phyloP scores from a whole-genome alignment of 2,329 filamentous ascomycete species.

The Cercospora sesami region DNA sequence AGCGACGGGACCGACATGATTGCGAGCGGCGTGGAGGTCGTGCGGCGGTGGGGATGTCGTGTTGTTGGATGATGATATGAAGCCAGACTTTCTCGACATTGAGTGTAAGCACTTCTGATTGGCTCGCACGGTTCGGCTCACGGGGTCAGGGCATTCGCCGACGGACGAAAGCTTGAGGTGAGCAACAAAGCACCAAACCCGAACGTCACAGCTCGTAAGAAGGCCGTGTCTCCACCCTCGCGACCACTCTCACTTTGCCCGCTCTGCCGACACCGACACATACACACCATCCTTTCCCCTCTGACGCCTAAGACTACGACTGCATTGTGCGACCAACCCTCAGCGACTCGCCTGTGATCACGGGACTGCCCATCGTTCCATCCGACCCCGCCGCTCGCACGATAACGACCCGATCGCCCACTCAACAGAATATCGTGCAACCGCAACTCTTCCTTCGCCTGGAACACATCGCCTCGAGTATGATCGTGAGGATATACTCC shows the following conservation, averaged over 20 bases:
- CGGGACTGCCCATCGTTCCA: not conserved
- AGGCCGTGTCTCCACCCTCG: not conserved
- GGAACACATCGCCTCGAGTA: slow-evolving; percentile 28
- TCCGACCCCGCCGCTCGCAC: slow-evolving; percentile 7
- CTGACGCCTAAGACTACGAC: not conserved
- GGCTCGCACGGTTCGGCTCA: slow-evolving; percentile 1
- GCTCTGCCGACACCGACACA: slow-evolving; percentile 1
- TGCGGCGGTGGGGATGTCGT: slow-evolving; percentile 27
- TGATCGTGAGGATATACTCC: slow-evolving; percentile 26
- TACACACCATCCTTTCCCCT: not conserved
- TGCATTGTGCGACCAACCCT: not conserved
- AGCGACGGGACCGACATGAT: slow-evolving; percentile 71
- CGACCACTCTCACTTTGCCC: not conserved
- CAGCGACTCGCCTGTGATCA: not conserved
- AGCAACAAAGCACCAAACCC: slow-evolving; percentile 3
- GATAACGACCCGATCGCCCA: slow-evolving; percentile 1
- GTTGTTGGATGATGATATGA: slow-evolving; percentile 13
- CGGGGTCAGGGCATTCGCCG: slow-evolving; percentile 1
- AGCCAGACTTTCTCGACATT: slow-evolving; percentile 14
- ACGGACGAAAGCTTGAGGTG: slow-evolving; percentile 3
- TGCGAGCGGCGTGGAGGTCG: slow-evolving; percentile 27
- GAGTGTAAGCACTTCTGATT: not conserved
- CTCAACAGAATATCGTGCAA: not conserved
- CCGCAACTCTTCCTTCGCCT: slow-evolving; percentile 8
- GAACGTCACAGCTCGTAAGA: slow-evolving; percentile 3